A percentile compares a stretch with the other conserved stretches of the same genome.
Conservation (phyloP, 257 asterid genomes). For the Solanum etuberosum region DNA sequence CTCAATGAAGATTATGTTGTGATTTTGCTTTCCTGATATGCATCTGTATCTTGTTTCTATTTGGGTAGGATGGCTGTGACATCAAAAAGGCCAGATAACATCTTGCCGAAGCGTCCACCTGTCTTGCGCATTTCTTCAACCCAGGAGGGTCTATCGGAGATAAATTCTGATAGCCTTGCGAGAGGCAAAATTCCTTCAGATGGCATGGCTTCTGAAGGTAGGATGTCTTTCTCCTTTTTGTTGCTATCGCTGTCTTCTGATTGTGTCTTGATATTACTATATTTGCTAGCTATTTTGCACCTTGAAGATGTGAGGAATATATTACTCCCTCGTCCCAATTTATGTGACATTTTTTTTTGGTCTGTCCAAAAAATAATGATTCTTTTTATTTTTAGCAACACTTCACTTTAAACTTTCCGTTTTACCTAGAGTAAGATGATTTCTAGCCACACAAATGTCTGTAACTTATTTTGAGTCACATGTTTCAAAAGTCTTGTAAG, state of each 20-base stretch:
- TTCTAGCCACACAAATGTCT: not conserved
- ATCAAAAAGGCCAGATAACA: conserved; percentile 51
- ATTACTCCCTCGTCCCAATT: not conserved
- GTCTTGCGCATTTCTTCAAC: conserved; percentile 52
- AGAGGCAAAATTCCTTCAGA: conserved; percentile 35
- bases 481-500: not conserved
- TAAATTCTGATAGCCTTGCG: conserved; percentile 28
- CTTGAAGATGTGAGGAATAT: not conserved
- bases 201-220: conserved; percentile 51
- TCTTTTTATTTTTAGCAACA: not conserved
- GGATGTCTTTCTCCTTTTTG: not conserved
- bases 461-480: not conserved
- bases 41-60: not conserved
- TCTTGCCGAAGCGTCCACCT: conserved; percentile 76
- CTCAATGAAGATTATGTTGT: not conserved
- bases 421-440: not conserved
- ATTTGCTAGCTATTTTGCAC: not conserved
- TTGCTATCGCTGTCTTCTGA: not conserved
- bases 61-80: conserved; percentile 7
- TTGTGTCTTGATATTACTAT: not conserved
- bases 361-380: not conserved
- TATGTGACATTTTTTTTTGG: not conserved
- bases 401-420: not conserved
- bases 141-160: conserved; percentile 54
- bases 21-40: not conserved